These are phyloP conservation scores for Stagonosporopsis cucurbitacearum DNA, from an alignment of 2,329 filamentous ascomycete species.

Conservation along the genomic window DNA sequence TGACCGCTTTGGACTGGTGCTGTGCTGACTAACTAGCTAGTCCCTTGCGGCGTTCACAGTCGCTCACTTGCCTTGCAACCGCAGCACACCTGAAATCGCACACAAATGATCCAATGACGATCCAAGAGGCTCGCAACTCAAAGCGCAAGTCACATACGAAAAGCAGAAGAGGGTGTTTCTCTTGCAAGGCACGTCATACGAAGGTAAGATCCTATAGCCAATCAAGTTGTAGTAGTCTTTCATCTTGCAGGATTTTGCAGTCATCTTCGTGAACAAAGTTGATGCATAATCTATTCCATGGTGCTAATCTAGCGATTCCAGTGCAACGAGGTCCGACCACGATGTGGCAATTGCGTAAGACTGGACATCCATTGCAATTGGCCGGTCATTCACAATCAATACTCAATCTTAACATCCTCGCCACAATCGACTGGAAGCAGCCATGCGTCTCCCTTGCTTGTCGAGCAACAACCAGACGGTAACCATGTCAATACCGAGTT, in stretches of 20 bases:
- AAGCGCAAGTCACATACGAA: conserved; percentile 45
- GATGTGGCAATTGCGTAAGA: conserved; percentile 41
- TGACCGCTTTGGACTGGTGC: background rate
- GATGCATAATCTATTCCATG: background rate
- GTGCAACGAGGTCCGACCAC: conserved; percentile 42
- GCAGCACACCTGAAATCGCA: background rate
- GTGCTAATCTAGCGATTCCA: conserved; percentile 13
- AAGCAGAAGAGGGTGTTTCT: conserved; percentile 39
- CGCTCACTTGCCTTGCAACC: background rate
- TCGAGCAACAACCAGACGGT: background rate
- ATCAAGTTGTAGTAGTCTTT: background rate
- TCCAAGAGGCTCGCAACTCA: conserved; percentile 24
- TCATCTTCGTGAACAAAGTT: background rate
- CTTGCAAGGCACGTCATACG: conserved; percentile 43
- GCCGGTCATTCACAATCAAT: conserved; percentile 28
- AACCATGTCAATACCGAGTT: background rate
- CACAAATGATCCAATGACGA: conserved; percentile 14
- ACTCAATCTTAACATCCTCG: conserved; percentile 24
- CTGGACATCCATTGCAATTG: conserved; percentile 42
- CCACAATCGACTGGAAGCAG: conserved; percentile 24
- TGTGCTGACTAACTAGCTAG: conserved; percentile 4
- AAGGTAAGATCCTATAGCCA: conserved; percentile 31
- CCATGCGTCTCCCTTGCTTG: conserved; percentile 4
- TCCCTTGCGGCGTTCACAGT: conserved; percentile 4
- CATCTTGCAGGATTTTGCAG: background rate